Percentiles rank a stretch among this genome's conserved stretches.
Evolutionary conservation across 768 basidiomycete genomes (phyloP).

Genomic region (Russula dissimulans): DNA sequence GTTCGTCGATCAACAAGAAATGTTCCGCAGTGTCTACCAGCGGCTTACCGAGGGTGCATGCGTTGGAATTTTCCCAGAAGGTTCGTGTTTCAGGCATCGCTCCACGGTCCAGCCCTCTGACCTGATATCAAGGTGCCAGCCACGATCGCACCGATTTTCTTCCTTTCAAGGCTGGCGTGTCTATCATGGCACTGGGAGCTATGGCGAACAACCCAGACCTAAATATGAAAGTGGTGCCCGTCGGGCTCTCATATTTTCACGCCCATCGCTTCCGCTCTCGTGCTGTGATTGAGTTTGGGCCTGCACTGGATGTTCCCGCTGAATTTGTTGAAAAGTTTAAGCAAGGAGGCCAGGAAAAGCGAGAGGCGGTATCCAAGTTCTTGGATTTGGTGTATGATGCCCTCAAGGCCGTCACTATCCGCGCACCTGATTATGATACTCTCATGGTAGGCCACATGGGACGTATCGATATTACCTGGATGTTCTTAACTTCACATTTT

Average conservation of each 20-base stretch:
- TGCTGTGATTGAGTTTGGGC: slow-evolving; percentile 94
- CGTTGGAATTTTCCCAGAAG: slow-evolving; percentile 98
- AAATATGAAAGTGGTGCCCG: slow-evolving; percentile 79
- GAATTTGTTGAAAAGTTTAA: slow-evolving; percentile 88
- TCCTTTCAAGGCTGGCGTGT: slow-evolving; percentile 94
- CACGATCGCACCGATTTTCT: slow-evolving; percentile 96
- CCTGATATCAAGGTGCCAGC: slow-evolving; percentile 64
- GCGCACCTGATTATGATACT: slow-evolving; percentile 96
- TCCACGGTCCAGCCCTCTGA: not conserved
- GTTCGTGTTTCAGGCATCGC: slow-evolving; percentile 31
- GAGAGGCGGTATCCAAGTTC: slow-evolving; percentile 83
- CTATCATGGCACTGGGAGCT: slow-evolving; percentile 95
- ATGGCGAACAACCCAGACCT: slow-evolving; percentile 86
- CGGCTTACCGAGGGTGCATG: slow-evolving; percentile 76
- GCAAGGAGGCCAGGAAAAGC: slow-evolving; percentile 76
- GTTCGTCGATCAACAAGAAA: slow-evolving; percentile 86
- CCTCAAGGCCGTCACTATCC: slow-evolving; percentile 90
- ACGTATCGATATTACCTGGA: not conserved
- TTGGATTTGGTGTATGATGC: slow-evolving; percentile 88
- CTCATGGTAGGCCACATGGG: slow-evolving; percentile 67
- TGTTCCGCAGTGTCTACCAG: slow-evolving; percentile 91
- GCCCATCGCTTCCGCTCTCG: slow-evolving; percentile 81
- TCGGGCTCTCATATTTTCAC: slow-evolving; percentile 31
- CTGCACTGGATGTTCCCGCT: slow-evolving; percentile 82
- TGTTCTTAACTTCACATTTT: not conserved